These are phyloP conservation scores for Verbena officinalis DNA, from an alignment of 257 asterid genomes.

Conservation along the genomic window DNA sequence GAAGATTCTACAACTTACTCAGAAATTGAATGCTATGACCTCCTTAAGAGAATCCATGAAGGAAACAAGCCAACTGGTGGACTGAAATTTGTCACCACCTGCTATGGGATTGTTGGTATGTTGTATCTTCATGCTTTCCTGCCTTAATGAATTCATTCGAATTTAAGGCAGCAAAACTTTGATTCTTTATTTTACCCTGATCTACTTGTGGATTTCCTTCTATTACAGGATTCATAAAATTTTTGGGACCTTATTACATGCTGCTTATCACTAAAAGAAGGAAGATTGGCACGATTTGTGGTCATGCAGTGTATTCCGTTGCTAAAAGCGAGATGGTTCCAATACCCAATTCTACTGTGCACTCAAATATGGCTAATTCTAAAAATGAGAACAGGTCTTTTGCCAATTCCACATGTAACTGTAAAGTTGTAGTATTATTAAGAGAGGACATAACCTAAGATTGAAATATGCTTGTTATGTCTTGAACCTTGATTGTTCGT, in stretches of 20 bases:
- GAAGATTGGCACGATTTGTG: conserved; percentile 86
- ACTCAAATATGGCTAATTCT: conserved; percentile 75
- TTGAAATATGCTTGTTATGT: conserved; percentile 37
- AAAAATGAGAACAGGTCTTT: conserved; percentile 97
- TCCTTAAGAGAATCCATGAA: conserved; percentile 68
- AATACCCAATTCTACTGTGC: conserved; percentile 62
- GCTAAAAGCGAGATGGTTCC: conserved; percentile 82
- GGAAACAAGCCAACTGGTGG: conserved; percentile 92
- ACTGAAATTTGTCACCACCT: conserved; percentile 71
- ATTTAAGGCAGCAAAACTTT: neutral
- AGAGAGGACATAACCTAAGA: conserved; percentile 43
- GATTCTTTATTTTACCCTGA: conserved; percentile 13
- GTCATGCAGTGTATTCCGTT: conserved; percentile 84
- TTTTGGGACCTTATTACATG: conserved; percentile 96
- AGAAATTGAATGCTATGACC: conserved; percentile 67
- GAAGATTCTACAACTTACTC: conserved; percentile 82
- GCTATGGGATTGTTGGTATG: conserved; percentile 94
- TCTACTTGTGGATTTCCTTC: conserved; percentile 25
- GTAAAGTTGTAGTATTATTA: conserved; percentile 52
- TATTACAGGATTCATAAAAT: conserved; percentile 73
- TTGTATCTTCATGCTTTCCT: conserved; percentile 6
- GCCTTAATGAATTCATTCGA: neutral
- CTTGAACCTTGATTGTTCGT: conserved; percentile 42
- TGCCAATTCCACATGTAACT: conserved; percentile 68
- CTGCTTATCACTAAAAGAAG: conserved; percentile 79